Evolutionary conservation across 2,329 filamentous ascomycete genomes (phyloP).

Genomic region (Pleoardoris graminearum): DNA sequence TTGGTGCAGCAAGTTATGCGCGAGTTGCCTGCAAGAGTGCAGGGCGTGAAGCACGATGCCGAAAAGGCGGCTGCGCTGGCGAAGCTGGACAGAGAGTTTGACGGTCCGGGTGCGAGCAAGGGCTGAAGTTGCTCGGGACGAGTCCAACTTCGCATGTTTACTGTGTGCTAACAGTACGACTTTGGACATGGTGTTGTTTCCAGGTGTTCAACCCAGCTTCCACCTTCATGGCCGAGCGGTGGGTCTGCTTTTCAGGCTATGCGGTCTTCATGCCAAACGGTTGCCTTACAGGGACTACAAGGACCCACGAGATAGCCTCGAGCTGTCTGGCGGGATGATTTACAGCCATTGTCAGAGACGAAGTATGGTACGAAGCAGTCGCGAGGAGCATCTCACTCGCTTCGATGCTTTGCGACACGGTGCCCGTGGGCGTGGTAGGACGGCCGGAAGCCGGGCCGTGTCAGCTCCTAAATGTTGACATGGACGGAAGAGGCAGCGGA

Average conservation of each 20-base stretch:
- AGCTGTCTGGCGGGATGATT: background rate
- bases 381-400: background rate
- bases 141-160: too few species aligned
- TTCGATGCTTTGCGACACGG: background rate
- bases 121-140: background rate
- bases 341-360: background rate
- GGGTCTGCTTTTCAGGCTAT: too few species aligned
- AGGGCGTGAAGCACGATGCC: conserved; percentile 45
- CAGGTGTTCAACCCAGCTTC: background rate
- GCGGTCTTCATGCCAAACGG: too few species aligned
- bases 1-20: conserved; percentile 53
- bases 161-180: background rate
- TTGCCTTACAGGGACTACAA: too few species aligned
- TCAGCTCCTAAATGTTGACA: too few species aligned
- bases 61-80: conserved; percentile 52
- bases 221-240: background rate
- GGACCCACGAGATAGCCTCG: background rate
- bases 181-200: background rate
- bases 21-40: conserved; percentile 46
- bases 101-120: conserved; percentile 19
- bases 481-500: too few species aligned
- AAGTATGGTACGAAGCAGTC: too few species aligned
- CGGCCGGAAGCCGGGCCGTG: too few species aligned
- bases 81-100: conserved; percentile 50
- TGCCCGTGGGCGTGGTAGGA: too few species aligned